Conservation (phyloP, 331 rosid genomes). For the Malus hybrid region DNA sequence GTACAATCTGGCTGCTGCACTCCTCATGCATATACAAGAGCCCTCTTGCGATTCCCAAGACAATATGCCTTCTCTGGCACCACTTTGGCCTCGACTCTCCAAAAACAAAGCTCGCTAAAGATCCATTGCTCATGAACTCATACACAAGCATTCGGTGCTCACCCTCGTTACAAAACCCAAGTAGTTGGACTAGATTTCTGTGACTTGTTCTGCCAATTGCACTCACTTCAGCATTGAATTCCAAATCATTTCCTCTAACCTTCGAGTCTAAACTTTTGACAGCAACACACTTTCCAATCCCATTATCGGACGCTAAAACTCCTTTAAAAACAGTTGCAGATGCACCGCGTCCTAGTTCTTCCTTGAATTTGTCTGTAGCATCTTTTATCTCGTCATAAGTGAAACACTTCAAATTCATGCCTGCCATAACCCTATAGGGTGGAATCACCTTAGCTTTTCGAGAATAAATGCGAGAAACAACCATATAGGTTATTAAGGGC, state of each 20-base stretch:
- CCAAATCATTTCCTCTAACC: neutral
- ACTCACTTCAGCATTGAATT: neutral
- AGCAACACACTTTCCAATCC: neutral
- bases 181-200: neutral
- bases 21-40: no score
- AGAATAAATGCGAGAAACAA: neutral
- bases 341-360: constrained; percentile 1
- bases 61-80: neutral
- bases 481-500: neutral
- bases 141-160: neutral
- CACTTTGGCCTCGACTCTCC: neutral
- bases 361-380: neutral
- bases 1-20: no score
- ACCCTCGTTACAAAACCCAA: neutral
- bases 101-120: neutral
- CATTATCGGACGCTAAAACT: neutral
- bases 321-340: neutral
- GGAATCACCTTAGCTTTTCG: neutral
- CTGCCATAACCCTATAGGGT: neutral
- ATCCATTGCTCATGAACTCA: neutral
- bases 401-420: neutral
- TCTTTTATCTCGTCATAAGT: neutral
- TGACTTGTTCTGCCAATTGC: neutral
- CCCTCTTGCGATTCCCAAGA: neutral
- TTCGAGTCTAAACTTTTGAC: neutral